Percentiles rank a stretch among this genome's conserved stretches.
Conservation (phyloP, 2,329 filamentous ascomycete species). For the Paraphaeosphaeria sporulosa region DNA sequence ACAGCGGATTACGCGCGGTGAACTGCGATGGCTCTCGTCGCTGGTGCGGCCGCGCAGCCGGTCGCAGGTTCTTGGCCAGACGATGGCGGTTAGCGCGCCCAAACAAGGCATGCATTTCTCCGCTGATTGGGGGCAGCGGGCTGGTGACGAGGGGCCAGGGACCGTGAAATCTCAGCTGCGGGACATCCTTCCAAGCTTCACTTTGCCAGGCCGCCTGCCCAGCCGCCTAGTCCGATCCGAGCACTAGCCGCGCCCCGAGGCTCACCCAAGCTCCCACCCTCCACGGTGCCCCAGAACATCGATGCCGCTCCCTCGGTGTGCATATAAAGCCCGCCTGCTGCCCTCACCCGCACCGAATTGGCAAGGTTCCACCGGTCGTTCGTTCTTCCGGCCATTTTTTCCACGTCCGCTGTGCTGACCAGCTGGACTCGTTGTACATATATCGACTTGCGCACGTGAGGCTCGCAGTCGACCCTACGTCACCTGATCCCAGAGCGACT, state of each 20-base stretch:
- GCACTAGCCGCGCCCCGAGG: background rate
- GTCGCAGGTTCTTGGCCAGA: constrained; percentile 4
- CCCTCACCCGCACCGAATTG: background rate
- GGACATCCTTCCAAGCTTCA: background rate
- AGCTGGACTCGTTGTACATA: constrained; percentile 1
- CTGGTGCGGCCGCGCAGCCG: background rate
- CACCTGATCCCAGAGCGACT: constrained; percentile 21
- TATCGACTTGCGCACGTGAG: background rate
- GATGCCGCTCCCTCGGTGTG: background rate
- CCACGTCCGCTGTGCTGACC: constrained; percentile 5
- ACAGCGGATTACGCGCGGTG: background rate
- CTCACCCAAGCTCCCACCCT: constrained; percentile 1
- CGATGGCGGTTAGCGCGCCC: background rate
- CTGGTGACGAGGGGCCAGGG: constrained; percentile 2
- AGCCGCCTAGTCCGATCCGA: background rate
- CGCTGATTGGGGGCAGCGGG: constrained; percentile 8
- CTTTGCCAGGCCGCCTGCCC: background rate
- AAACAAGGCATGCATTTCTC: background rate
- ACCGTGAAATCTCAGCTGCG: constrained; percentile 12
- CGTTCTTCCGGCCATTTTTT: background rate
- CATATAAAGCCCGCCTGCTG: constrained; percentile 4
- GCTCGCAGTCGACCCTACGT: background rate
- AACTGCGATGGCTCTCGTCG: background rate
- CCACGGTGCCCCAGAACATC: background rate
- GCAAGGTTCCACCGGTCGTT: constrained; percentile 4